Evolutionary conservation across 108 stramenopile species (phyloP).

Genomic region (Cyclotella cryptica): DNA sequence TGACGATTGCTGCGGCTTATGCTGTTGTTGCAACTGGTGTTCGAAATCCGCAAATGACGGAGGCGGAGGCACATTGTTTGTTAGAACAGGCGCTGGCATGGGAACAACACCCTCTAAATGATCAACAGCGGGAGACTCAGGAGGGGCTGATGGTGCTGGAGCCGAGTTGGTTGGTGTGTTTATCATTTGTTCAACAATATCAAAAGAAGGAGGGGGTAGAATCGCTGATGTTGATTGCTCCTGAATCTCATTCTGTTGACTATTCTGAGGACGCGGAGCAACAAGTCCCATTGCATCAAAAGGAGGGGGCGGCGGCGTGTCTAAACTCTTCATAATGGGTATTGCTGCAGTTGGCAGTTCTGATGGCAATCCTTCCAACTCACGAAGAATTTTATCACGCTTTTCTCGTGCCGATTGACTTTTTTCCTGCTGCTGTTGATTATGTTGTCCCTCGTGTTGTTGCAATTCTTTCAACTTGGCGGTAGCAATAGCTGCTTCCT

Average conservation of each 20-base stretch:
- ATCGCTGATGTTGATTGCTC: neutral
- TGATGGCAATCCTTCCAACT: conserved; percentile 21
- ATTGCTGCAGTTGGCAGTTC: conserved; percentile 20
- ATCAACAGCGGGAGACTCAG: conserved; percentile 11
- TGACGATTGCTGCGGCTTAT: no score
- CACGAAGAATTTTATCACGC: conserved; percentile 28
- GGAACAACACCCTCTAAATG: conserved; percentile 36
- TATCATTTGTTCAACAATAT: conserved; percentile 38
- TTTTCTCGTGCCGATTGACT: conserved; percentile 27
- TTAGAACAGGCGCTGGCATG: conserved; percentile 38
- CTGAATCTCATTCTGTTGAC: conserved; percentile 4
- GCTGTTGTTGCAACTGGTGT: conserved; percentile 46
- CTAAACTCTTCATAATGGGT: conserved; percentile 39
- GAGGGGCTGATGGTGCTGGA: conserved; percentile 30
- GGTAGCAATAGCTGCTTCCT: conserved; percentile 16
- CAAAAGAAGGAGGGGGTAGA: conserved; percentile 64
- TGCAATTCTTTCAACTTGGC: conserved; percentile 18
- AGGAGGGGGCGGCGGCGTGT: conserved; percentile 52
- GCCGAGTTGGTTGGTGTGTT: neutral
- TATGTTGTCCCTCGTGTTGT: neutral
- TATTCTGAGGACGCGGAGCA: conserved; percentile 30
- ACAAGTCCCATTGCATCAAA: conserved; percentile 40
- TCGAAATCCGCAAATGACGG: conserved; percentile 69
- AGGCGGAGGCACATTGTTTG: conserved; percentile 40
- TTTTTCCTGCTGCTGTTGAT: conserved; percentile 8